Evolutionary conservation across 768 basidiomycete genomes (phyloP).

Genomic region (Agaricus subrufescens): DNA sequence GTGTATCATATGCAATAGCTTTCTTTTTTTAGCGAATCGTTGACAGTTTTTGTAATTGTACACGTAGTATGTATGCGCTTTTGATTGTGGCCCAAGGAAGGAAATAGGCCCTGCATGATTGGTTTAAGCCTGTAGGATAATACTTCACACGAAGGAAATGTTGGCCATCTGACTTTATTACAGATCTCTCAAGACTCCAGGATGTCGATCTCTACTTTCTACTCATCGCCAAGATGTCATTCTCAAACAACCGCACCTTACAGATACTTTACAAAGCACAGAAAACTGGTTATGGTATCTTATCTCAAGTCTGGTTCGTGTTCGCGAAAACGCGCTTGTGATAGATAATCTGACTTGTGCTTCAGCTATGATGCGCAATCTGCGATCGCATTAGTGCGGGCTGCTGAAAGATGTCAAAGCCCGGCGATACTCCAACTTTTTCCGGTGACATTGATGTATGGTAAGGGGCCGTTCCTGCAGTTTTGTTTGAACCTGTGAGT

Average conservation of each 20-base stretch:
- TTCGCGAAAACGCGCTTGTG: not conserved
- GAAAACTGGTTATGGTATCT: slow-evolving; percentile 36
- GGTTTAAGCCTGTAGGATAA: too few relatives aligned
- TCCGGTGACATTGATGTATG: slow-evolving; percentile 40
- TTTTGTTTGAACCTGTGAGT: slow-evolving; percentile 39
- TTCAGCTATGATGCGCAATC: slow-evolving; percentile 41
- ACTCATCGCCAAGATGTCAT: not conserved
- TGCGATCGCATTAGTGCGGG: slow-evolving; percentile 40
- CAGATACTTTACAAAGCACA: slow-evolving; percentile 37
- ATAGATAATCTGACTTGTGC: not conserved
- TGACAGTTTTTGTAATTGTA: too few relatives aligned
- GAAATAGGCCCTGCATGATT: too few relatives aligned
- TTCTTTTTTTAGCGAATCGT: too few relatives aligned
- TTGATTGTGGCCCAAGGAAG: too few relatives aligned
- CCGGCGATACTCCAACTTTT: slow-evolving; percentile 43
- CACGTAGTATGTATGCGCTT: too few relatives aligned
- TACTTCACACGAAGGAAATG: too few relatives aligned
- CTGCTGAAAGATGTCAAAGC: slow-evolving; percentile 39
- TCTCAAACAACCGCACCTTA: slow-evolving; percentile 31
- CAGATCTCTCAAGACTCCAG: too few relatives aligned
- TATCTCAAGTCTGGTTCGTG: slow-evolving; percentile 36
- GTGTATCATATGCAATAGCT: too few relatives aligned
- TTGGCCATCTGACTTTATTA: too few relatives aligned
- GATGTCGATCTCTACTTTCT: too few relatives aligned
- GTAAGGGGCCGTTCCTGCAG: slow-evolving; percentile 38